Conservation (phyloP, 495 filamentous ascomycete genomes). For the Hyaloscypha hepaticicola region DNA sequence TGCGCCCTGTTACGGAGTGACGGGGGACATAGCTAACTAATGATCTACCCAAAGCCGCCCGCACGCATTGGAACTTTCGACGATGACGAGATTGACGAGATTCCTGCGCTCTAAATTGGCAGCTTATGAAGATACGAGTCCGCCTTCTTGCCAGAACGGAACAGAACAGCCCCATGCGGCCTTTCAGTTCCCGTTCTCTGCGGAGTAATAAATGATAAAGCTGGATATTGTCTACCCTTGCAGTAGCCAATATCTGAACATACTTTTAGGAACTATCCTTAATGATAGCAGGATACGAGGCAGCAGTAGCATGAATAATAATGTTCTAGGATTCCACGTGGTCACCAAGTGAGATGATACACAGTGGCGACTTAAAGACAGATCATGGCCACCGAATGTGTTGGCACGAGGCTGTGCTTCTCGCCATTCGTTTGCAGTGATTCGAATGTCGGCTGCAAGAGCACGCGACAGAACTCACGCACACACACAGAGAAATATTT, state of each 20-base stretch:
- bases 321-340: background rate
- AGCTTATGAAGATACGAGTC: too few species aligned
- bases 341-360: background rate
- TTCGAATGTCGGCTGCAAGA: background rate
- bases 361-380: background rate
- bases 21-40: background rate
- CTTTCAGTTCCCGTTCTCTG: too few species aligned
- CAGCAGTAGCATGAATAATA: background rate
- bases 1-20: background rate
- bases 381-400: background rate
- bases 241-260: background rate
- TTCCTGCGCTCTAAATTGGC: too few species aligned
- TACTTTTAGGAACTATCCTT: background rate
- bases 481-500: too few species aligned
- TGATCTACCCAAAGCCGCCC: background rate
- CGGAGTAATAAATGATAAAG: too few species aligned
- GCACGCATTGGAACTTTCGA: too few species aligned
- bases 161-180: too few species aligned
- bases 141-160: too few species aligned
- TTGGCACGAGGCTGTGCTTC: background rate
- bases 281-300: background rate
- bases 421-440: background rate
- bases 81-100: too few species aligned
- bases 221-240: too few species aligned
- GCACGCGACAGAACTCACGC: background rate